These are phyloP conservation scores for Alternaria alternata DNA, from an alignment of 2,329 filamentous ascomycete genomes.

Conservation along the genomic window DNA sequence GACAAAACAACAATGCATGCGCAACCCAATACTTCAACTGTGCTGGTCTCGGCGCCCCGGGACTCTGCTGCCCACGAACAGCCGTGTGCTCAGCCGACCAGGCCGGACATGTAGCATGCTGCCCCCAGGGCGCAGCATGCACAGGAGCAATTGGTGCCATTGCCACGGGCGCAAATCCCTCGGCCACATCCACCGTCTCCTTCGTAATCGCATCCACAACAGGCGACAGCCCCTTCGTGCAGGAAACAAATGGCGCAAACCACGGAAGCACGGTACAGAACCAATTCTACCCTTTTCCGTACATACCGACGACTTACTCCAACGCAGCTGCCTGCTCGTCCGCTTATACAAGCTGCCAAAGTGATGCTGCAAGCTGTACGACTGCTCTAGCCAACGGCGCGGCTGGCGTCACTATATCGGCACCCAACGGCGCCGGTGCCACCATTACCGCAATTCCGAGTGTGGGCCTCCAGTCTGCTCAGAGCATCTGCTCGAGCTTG, in stretches of 20 bases:
- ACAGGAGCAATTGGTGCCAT: slow-evolving; percentile 54
- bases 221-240: slow-evolving; percentile 30
- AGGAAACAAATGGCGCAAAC: slow-evolving; percentile 28
- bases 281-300: slow-evolving; percentile 61
- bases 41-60: slow-evolving; percentile 59
- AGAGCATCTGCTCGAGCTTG: slow-evolving; percentile 45
- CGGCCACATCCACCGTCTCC: slow-evolving; percentile 28
- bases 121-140: slow-evolving; percentile 64
- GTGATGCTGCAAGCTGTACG: slow-evolving; percentile 53
- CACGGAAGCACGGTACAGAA: slow-evolving; percentile 55
- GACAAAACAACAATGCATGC: slow-evolving; percentile 56
- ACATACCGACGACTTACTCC: slow-evolving; percentile 62
- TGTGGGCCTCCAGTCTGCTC: slow-evolving; percentile 39
- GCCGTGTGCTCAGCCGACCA: slow-evolving; percentile 65
- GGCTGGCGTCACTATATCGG: slow-evolving; percentile 61
- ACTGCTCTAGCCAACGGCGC: slow-evolving; percentile 57
- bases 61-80: slow-evolving; percentile 63
- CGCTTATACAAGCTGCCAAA: slow-evolving; percentile 63
- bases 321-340: slow-evolving; percentile 62
- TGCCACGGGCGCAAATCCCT: slow-evolving; percentile 22
- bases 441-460: slow-evolving; percentile 57
- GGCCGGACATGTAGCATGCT: slow-evolving; percentile 68
- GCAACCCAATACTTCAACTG: slow-evolving; percentile 63
- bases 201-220: slow-evolving; percentile 32
- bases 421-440: slow-evolving; percentile 59